Percentiles rank a stretch among this genome's conserved stretches.
These are phyloP conservation scores for Tetradesmus lagerheimii DNA, from an alignment of 139 green algal species.

Conservation along the genomic window DNA sequence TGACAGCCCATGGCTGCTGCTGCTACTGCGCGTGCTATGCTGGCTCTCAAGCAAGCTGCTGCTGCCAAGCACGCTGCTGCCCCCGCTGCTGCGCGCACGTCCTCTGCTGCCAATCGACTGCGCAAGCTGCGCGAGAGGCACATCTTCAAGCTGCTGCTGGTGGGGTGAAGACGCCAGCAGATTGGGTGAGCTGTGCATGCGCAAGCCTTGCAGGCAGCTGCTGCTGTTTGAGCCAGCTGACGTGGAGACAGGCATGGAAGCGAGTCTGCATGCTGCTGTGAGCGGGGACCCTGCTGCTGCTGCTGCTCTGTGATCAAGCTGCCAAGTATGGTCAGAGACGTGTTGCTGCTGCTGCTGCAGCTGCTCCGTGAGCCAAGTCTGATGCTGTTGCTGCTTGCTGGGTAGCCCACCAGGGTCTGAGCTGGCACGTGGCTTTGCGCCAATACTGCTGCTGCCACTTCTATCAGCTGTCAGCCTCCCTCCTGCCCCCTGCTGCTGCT, in stretches of 20 bases:
- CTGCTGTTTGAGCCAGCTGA: neutral
- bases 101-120: neutral
- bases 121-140: neutral
- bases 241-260: neutral
- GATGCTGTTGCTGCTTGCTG: neutral
- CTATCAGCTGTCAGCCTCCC: neutral
- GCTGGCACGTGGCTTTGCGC: neutral
- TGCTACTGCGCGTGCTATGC: neutral
- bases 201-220: neutral
- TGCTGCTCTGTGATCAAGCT: neutral
- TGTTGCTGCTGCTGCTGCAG: conserved; percentile 29
- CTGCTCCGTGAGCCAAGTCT: neutral
- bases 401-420: neutral
- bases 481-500: neutral
- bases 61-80: neutral
- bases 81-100: neutral
- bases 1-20: neutral
- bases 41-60: neutral
- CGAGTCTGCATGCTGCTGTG: neutral
- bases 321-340: too few species aligned
- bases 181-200: neutral
- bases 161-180: neutral
- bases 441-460: neutral
- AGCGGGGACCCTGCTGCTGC: neutral
- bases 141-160: conserved; percentile 5